These are phyloP conservation scores for Ilex paraguariensis DNA, from an alignment of 305 asterid genomes.

Conservation along the genomic window DNA sequence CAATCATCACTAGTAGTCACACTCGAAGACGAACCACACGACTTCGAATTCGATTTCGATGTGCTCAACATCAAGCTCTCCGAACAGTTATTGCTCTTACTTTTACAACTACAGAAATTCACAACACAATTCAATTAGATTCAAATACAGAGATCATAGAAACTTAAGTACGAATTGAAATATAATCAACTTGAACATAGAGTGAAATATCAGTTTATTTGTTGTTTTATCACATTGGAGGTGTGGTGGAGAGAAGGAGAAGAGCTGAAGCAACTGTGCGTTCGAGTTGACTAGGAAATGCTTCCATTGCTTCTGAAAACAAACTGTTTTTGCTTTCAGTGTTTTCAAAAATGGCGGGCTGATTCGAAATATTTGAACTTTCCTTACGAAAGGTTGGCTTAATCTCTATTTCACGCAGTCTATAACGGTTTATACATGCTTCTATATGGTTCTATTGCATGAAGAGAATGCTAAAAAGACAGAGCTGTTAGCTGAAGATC, in stretches of 20 bases:
- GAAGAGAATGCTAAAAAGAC: too few species aligned
- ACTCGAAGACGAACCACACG: constrained; percentile 33
- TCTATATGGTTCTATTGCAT: too few species aligned
- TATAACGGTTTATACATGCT: too few species aligned
- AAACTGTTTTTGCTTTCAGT: constrained; percentile 15
- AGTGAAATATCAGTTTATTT: background rate
- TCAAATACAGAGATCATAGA: constrained; percentile 7
- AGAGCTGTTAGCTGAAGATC: too few species aligned
- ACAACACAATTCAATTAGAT: background rate
- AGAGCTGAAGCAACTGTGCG: constrained; percentile 74
- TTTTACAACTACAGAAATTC: constrained; percentile 18
- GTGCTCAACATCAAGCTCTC: constrained; percentile 15
- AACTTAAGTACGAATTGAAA: background rate
- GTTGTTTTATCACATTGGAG: background rate
- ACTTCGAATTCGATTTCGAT: constrained; percentile 17
- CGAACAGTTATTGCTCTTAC: constrained; percentile 21
- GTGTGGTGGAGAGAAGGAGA: constrained; percentile 53
- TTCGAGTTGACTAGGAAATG: constrained; percentile 60
- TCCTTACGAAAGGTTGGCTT: too few species aligned
- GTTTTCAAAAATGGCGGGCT: constrained; percentile 54
- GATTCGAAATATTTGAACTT: background rate
- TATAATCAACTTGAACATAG: background rate
- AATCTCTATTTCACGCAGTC: too few species aligned
- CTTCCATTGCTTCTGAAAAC: constrained; percentile 10
- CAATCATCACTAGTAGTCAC: constrained; percentile 28